Percentiles rank a stretch among this genome's conserved stretches.
These are phyloP conservation scores for Clonostachys rosea DNA, from an alignment of 2,329 filamentous ascomycete species.

Conservation along the genomic window DNA sequence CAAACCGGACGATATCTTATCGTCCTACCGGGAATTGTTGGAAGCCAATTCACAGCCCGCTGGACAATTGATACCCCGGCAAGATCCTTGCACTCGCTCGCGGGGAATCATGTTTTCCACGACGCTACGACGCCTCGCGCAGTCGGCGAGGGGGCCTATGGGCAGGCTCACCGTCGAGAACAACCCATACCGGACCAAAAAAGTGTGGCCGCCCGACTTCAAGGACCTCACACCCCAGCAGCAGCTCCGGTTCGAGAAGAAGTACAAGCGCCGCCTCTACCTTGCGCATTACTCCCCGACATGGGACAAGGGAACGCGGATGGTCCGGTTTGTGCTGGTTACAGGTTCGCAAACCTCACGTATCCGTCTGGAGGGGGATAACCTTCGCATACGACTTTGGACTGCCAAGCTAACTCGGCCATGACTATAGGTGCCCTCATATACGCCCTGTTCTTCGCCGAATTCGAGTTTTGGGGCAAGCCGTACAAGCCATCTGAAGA, in stretches of 20 bases:
- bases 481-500: constrained; percentile 35
- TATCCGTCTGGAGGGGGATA: not conserved
- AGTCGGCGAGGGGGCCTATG: constrained; percentile 14
- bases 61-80: too few relatives aligned
- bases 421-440: constrained; percentile 22
- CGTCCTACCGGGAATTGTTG: too few relatives aligned
- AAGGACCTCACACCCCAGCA: constrained; percentile 63
- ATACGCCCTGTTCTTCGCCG: constrained; percentile 33
- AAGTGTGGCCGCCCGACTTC: constrained; percentile 77
- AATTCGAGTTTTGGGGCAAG: constrained; percentile 37
- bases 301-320: constrained; percentile 61
- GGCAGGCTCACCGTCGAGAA: constrained; percentile 29
- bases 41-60: too few relatives aligned
- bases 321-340: constrained; percentile 58
- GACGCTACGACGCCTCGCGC: constrained; percentile 21
- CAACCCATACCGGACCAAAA: constrained; percentile 62
- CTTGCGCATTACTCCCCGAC: constrained; percentile 56
- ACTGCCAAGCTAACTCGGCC: not conserved
- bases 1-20: too few relatives aligned
- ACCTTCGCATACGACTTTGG: not conserved
- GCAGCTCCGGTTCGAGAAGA: constrained; percentile 74
- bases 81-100: too few relatives aligned
- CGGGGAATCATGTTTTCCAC: not conserved
- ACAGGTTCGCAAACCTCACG: constrained; percentile 34
- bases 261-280: constrained; percentile 66